Evolutionary conservation across 192 early-diverging fungal genomes (phyloP), one percentile per base, ranked within the genome.

Genomic region (Neocallimastix lanati): DNA sequence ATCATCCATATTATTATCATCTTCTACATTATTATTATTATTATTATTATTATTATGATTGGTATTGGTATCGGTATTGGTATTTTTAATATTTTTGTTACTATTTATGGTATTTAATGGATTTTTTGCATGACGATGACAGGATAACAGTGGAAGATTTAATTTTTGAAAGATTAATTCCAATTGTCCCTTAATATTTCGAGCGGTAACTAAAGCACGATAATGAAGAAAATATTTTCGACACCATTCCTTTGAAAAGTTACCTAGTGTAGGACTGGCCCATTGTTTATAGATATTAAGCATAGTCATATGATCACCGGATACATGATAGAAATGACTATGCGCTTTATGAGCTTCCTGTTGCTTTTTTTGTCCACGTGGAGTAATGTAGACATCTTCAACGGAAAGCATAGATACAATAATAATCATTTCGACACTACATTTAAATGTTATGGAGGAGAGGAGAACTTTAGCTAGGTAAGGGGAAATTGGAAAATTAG

Each of bases 221-320:
- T 79, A 76, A 67, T 88, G 86, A 14, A 91, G 21, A 78, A 78
- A 91, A 58, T 83, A 58, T 16, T 82, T 79, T 25, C 29, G 76
- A 33, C 86, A 85, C 86, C 86, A 91, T 25, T 84, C 82, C 18
- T 81, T 35, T 29, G 50, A 76, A 77, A 76, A 85, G 13, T 80
- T 83, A 29, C 50, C 50, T 9, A 67, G 25, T 0, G 21, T 11
- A 1, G 50, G 25, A n/a, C 25, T n/a, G 0, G 25, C 50, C 84
- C 81, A 91, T 28, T 79, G 84, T 36, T 86, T 67, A 81, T 84
- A 91, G 2, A 90, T 78, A 15, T 82, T 78, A 13, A 87, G 27
- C 21, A 87, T 82, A 1, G 86, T 85, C 33, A 89, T 77, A 78
- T 91, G 90, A 81, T 91, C 90, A 14, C 90, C 90, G 2, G 82